Evolutionary conservation across 345 rosid genomes (phyloP), one percentile per base, ranked within the genome.

Genomic region (Lenwebbia sp.): DNA sequence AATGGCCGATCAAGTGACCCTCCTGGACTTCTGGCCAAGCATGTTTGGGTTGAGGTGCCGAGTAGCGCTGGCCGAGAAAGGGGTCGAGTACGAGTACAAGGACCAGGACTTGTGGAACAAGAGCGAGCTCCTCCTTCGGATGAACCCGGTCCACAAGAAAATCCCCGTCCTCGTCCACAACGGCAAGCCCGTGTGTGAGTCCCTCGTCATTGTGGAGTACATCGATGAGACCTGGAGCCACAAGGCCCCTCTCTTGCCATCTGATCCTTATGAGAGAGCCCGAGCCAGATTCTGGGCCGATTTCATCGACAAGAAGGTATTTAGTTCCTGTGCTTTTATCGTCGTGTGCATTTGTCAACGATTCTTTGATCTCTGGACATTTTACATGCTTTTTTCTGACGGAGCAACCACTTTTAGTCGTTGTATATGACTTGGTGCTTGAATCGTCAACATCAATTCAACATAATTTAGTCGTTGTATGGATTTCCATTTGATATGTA

Each of bases 281-380:
- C 83, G 49, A 49, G 89, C 91, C 21, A 91, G 91, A 86, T 89
- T 89, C 26, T 91, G 88, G 90, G 89, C 88, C 81, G 91, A 89
- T 70, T 88, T 26, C 13, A 88, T 83, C 56, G 91, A 91, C 51
- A 91, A 89, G 83, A 89, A 84, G 90, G 92, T 65, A 30, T 62
- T 65, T 2, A 30, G 13, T 8, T 21, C 13, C 41, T 40, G 3
- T 65, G 76, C 10, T 65, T 7, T 65, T 9, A 4, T 70, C 41
- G 11, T 30, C 41, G 41, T 65, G 41, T 30, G 0, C 76, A 1
- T 8, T 65, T 30, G 41, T 65, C 6, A 15, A 2, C 3, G 9
- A 54, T 54, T 19, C 10, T 7, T 54, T 3, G 25, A 54, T 6
- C 23, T 21, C 23, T 7, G 56, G 25, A 52, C 25, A 7, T 54